These are phyloP conservation scores for Podila horticola DNA, from an alignment of 192 early-diverging fungal species.

Conservation along the genomic window DNA sequence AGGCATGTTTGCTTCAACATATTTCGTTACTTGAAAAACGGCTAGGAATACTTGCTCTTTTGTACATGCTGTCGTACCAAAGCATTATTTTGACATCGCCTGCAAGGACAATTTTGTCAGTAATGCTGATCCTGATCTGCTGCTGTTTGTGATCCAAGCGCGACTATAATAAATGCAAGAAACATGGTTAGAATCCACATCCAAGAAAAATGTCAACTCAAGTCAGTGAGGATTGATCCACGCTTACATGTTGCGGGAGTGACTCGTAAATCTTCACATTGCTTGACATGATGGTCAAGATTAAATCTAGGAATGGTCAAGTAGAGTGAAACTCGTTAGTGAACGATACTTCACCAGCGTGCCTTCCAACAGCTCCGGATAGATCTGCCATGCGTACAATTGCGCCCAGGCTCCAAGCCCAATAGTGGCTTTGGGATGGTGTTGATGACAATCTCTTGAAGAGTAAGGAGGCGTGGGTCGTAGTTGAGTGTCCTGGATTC, in stretches of 20 bases:
- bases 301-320: constrained; percentile 17
- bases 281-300: constrained; percentile 37
- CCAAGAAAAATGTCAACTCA: neutral
- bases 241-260: constrained; percentile 26
- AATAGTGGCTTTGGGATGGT: constrained; percentile 36
- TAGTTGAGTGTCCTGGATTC: constrained; percentile 25
- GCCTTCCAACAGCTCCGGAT: too few species aligned
- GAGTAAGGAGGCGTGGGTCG: constrained; percentile 19
- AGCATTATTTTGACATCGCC: constrained; percentile 50
- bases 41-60: constrained; percentile 30
- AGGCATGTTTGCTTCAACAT: neutral
- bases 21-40: neutral
- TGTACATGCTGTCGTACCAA: constrained; percentile 44
- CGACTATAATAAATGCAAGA: constrained; percentile 9
- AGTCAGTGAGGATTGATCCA: neutral
- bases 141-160: constrained; percentile 17
- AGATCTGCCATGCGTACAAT: constrained; percentile 7
- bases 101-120: constrained; percentile 38
- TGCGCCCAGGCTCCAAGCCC: constrained; percentile 23
- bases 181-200: neutral
- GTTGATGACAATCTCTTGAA: constrained; percentile 42
- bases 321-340: neutral
- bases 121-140: constrained; percentile 32
- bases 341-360: neutral
- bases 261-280: constrained; percentile 44